These are phyloP conservation scores for Xylaria sp. DNA, from an alignment of 2,329 filamentous ascomycete genomes.

Conservation along the genomic window DNA sequence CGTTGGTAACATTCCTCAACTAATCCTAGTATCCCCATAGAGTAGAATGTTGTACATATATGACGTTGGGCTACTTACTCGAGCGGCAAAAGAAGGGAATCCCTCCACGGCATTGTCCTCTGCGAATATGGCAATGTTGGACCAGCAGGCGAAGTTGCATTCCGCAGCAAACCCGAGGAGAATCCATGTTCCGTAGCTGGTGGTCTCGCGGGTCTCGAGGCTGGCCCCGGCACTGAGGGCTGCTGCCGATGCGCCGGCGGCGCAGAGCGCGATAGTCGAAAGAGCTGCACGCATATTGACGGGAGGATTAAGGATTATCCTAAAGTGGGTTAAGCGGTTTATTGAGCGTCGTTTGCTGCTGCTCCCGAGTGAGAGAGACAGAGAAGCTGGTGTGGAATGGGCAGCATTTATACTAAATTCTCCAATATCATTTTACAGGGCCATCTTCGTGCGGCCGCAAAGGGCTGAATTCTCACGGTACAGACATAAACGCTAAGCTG, in stretches of 20 bases:
- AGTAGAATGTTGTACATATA: no score
- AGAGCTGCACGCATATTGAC: not conserved
- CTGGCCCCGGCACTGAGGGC: not conserved
- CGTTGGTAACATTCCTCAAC: not conserved
- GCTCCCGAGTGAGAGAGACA: not conserved
- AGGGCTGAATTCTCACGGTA: not conserved
- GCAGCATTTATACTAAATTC: not conserved
- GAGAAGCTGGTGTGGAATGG: not conserved
- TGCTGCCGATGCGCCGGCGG: not conserved
- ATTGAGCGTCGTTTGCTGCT: not conserved
- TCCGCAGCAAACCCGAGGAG: not conserved
- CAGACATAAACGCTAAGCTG: not conserved
- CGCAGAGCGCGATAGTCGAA: not conserved
- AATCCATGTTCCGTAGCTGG: not conserved
- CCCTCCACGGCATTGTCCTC: not conserved
- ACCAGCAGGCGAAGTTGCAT: not conserved
- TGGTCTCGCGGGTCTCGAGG: not conserved
- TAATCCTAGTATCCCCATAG: no score
- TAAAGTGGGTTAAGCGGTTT: not conserved
- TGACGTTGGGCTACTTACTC: conserved; percentile 1
- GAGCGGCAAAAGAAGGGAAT: not conserved
- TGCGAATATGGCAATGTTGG: not conserved
- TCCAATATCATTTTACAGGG: not conserved
- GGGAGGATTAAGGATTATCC: not conserved
- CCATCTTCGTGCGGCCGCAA: not conserved